A percentile compares a stretch with the other conserved stretches of the same genome.
phyloP scores from a whole-genome alignment of 2,329 filamentous ascomycete species.

The Pseudogymnoascus sp. region DNA sequence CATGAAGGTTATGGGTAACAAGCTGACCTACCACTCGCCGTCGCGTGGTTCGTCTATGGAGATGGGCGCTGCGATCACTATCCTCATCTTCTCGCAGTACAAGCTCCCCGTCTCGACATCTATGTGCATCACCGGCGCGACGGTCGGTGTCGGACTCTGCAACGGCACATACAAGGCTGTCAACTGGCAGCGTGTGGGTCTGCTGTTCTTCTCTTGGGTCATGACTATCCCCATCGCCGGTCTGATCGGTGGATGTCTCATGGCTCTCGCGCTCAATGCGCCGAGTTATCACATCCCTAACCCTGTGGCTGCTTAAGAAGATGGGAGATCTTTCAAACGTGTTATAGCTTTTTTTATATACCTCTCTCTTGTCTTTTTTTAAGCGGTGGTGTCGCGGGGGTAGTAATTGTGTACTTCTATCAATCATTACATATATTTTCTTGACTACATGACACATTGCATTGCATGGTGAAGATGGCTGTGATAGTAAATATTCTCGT shows the following conservation, averaged over 20 bases:
- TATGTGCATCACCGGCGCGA: slow-evolving; percentile 57
- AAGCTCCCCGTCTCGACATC: slow-evolving; percentile 69
- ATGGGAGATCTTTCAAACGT: no score
- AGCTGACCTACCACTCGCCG: slow-evolving; percentile 64
- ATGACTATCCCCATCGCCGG: slow-evolving; percentile 45
- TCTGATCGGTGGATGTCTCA: slow-evolving; percentile 30
- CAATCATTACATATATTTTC: no score
- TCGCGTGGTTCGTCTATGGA: slow-evolving; percentile 63
- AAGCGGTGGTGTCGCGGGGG: no score
- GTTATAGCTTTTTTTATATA: no score
- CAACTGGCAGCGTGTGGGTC: slow-evolving; percentile 66
- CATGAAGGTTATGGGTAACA: slow-evolving; percentile 82
- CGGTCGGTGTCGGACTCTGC: slow-evolving; percentile 56
- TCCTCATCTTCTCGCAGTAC: slow-evolving; percentile 69
- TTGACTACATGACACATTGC: no score
- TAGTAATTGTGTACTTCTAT: no score
- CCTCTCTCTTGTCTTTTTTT: no score
- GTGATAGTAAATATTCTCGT: no score
- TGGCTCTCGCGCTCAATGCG: slow-evolving; percentile 48
- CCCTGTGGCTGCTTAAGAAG: no score
- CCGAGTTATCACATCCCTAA: slow-evolving; percentile 28
- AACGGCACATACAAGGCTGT: slow-evolving; percentile 57
- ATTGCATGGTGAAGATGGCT: no score
- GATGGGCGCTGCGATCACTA: slow-evolving; percentile 69
- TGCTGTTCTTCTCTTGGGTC: slow-evolving; percentile 62